A percentile compares a stretch with the other conserved stretches of the same genome.
Evolutionary conservation across 352 stramenopile genomes (phyloP).

Genomic region (Phytophthora hybrid): DNA sequence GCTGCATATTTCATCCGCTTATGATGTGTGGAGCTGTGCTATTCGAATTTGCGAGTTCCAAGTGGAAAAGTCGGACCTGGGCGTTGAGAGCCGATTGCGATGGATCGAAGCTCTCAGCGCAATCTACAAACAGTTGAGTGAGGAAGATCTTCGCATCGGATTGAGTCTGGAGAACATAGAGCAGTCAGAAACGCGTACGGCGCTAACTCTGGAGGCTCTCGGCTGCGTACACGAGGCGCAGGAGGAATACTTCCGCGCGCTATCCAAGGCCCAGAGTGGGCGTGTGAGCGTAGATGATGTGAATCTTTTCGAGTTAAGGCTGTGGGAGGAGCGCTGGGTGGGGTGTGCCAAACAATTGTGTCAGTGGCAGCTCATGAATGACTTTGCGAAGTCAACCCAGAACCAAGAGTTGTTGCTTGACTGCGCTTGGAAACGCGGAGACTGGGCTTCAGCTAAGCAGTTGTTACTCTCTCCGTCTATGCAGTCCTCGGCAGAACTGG

Average conservation of each 20-base stretch:
- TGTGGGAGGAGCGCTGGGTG: constrained; percentile 93
- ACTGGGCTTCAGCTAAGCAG: constrained; percentile 90
- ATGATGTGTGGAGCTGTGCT: constrained; percentile 84
- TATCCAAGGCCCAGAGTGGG: constrained; percentile 80
- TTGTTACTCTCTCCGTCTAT: constrained; percentile 71
- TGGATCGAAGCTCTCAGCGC: constrained; percentile 89
- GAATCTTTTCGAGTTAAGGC: constrained; percentile 85
- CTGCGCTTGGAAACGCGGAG: constrained; percentile 92
- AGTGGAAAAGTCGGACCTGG: constrained; percentile 74
- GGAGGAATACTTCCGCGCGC: constrained; percentile 87
- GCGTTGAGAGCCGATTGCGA: constrained; percentile 74
- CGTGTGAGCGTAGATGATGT: constrained; percentile 82
- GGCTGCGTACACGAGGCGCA: constrained; percentile 88
- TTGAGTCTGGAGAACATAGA: constrained; percentile 82
- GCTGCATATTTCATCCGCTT: constrained; percentile 81
- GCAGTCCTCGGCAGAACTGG: constrained; percentile 68
- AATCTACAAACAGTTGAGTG: constrained; percentile 90
- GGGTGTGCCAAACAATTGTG: constrained; percentile 92
- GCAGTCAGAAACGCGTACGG: constrained; percentile 75
- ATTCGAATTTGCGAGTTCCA: constrained; percentile 85
- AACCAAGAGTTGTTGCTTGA: constrained; percentile 94
- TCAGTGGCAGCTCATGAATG: constrained; percentile 94
- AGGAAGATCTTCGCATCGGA: constrained; percentile 84
- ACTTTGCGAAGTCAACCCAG: constrained; percentile 92
- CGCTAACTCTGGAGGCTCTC: constrained; percentile 81